phyloP scores from a whole-genome alignment of 1,139 yeast genomes.

The Yarrowia galli region DNA sequence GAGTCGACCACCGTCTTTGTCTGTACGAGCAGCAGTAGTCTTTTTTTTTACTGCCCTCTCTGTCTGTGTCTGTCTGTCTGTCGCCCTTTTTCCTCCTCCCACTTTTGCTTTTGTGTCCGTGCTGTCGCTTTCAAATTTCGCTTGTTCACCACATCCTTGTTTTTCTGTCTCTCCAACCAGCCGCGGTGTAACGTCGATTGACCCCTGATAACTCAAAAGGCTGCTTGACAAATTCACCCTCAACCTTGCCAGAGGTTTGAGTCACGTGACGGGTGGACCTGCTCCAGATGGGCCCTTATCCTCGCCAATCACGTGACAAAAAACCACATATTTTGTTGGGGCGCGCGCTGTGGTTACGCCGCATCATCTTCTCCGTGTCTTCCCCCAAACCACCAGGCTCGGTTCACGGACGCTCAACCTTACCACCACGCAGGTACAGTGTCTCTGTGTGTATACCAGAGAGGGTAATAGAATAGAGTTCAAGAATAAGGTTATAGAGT shows the following conservation, averaged over 20 bases:
- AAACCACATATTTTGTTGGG: too few species aligned
- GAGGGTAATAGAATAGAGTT: constrained; percentile 7
- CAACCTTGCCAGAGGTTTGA: not conserved
- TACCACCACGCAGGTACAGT: constrained; percentile 33
- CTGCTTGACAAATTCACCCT: not conserved
- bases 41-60: too few species aligned
- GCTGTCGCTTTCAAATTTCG: not conserved
- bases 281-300: too few species aligned
- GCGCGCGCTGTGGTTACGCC: too few species aligned
- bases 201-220: constrained; percentile 34
- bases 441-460: constrained; percentile 5
- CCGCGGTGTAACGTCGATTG: constrained; percentile 38
- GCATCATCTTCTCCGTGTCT: not conserved
- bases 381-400: not conserved
- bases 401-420: constrained; percentile 7
- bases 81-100: too few species aligned
- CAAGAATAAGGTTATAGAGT: not conserved
- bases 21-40: too few species aligned
- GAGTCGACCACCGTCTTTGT: too few species aligned
- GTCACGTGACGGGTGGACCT: constrained; percentile 9
- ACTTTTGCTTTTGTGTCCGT: not conserved
- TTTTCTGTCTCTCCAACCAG: not conserved
- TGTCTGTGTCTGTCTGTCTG: too few species aligned
- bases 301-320: too few species aligned
- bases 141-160: not conserved